These are phyloP conservation scores for Lophiostoma macrostomum DNA, from an alignment of 495 filamentous ascomycete species.

Conservation along the genomic window DNA sequence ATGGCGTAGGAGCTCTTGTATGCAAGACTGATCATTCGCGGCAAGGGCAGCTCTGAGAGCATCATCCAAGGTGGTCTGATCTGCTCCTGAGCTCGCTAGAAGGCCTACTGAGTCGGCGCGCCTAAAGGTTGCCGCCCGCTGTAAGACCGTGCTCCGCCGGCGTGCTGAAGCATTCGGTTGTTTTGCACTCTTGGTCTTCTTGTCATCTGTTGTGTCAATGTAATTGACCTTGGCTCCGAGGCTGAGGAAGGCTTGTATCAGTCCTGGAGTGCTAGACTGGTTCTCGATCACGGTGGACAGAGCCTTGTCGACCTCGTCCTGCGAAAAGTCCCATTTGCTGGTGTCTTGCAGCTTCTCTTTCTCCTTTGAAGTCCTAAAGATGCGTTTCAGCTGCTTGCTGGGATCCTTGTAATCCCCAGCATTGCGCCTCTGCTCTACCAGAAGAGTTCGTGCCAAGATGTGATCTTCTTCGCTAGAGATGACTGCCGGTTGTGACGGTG, in stretches of 20 bases:
- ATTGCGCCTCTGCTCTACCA: constrained; percentile 17
- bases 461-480: constrained; percentile 22
- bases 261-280: constrained; percentile 8
- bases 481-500: constrained; percentile 17
- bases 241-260: constrained; percentile 26
- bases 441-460: constrained; percentile 7
- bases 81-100: constrained; percentile 23
- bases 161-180: constrained; percentile 3
- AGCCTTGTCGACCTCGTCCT: constrained; percentile 27
- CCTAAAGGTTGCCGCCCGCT: constrained; percentile 17
- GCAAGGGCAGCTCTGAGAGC: constrained; percentile 19
- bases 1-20: constrained; percentile 28
- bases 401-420: constrained; percentile 22
- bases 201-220: constrained; percentile 20
- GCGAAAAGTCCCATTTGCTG: constrained; percentile 19
- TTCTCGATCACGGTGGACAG: constrained; percentile 21
- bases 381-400: constrained; percentile 23
- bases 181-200: constrained; percentile 17
- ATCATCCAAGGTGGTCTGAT: constrained; percentile 24
- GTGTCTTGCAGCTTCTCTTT: constrained; percentile 27
- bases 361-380: constrained; percentile 27
- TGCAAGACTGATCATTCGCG: constrained; percentile 20
- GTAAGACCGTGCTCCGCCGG: constrained; percentile 24
- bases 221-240: constrained; percentile 29
- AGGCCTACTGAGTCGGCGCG: constrained; percentile 18